A percentile compares a stretch with the other conserved stretches of the same genome.
Evolutionary conservation across 176 grass and related monocot species (phyloP).

Genomic region (Metroxylon sagu): DNA sequence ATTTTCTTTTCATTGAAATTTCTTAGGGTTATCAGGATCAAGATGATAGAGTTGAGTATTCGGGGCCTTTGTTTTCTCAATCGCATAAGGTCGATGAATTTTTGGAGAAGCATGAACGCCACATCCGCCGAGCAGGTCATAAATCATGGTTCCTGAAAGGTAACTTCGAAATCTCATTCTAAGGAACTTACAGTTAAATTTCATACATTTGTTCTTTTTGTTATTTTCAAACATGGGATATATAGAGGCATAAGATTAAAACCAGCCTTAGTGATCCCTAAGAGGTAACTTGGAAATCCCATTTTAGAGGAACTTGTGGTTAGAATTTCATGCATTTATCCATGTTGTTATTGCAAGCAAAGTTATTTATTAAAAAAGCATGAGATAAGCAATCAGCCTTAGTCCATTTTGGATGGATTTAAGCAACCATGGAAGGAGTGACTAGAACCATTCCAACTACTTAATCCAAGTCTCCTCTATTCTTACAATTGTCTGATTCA

Average conservation of each 20-base stretch:
- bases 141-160: slow-evolving; percentile 84
- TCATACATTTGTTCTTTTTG: not conserved
- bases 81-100: slow-evolving; percentile 85
- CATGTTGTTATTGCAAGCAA: too few species aligned
- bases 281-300: too few species aligned
- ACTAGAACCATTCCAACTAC: too few species aligned
- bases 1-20: slow-evolving; percentile 13
- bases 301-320: too few species aligned
- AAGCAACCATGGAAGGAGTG: too few species aligned
- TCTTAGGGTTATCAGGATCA: slow-evolving; percentile 33
- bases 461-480: too few species aligned
- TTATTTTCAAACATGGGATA: not conserved
- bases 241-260: not conserved
- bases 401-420: too few species aligned
- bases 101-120: slow-evolving; percentile 72
- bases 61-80: slow-evolving; percentile 68
- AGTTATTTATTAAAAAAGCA: too few species aligned
- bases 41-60: slow-evolving; percentile 76
- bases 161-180: slow-evolving; percentile 25
- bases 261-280: too few species aligned
- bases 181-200: not conserved
- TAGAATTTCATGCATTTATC: too few species aligned
- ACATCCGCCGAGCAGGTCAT: slow-evolving; percentile 65
- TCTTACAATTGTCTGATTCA: too few species aligned
- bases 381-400: too few species aligned